A percentile compares a stretch with the other conserved stretches of the same genome.
Conservation (phyloP, 129 eudicot genomes). For the Flaveria linearis region DNA sequence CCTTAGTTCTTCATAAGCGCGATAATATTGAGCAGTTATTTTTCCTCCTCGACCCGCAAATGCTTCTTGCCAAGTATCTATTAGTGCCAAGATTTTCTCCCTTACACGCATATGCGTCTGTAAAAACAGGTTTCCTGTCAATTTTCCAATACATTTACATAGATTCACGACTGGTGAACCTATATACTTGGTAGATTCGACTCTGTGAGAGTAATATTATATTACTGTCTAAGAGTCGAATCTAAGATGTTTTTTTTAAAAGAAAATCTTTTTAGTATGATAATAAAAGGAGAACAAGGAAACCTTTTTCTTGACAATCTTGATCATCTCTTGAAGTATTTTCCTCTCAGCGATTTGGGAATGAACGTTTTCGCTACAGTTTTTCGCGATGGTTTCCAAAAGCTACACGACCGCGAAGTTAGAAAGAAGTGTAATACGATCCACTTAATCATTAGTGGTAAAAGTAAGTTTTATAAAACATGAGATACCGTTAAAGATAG, state of each 20-base stretch:
- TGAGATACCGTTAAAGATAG: constrained; percentile 78
- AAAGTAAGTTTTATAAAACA: not conserved
- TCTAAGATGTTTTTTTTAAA: too few relatives aligned
- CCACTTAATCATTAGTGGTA: not conserved
- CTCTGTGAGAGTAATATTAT: too few relatives aligned
- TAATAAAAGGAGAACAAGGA: not conserved
- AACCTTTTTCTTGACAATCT: constrained; percentile 78
- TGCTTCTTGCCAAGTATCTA: constrained; percentile 92
- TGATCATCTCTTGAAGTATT: constrained; percentile 81
- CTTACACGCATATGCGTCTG: constrained; percentile 87
- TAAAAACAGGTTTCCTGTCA: constrained; percentile 6
- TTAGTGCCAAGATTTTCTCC: constrained; percentile 63
- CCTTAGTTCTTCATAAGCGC: constrained; percentile 89
- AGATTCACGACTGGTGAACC: not conserved
- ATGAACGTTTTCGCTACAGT: constrained; percentile 86
- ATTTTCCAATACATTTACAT: not conserved
- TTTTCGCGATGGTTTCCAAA: constrained; percentile 92
- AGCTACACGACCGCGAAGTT: constrained; percentile 44
- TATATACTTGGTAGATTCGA: too few relatives aligned
- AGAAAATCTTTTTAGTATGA: too few relatives aligned
- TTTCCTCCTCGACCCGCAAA: constrained; percentile 74
- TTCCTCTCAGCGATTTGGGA: constrained; percentile 70
- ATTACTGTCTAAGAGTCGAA: too few relatives aligned
- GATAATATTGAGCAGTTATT: constrained; percentile 63
- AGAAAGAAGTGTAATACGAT: not conserved